Evolutionary conservation across 1,139 yeast species (phyloP).

Genomic region (Komagataea norvegica): DNA sequence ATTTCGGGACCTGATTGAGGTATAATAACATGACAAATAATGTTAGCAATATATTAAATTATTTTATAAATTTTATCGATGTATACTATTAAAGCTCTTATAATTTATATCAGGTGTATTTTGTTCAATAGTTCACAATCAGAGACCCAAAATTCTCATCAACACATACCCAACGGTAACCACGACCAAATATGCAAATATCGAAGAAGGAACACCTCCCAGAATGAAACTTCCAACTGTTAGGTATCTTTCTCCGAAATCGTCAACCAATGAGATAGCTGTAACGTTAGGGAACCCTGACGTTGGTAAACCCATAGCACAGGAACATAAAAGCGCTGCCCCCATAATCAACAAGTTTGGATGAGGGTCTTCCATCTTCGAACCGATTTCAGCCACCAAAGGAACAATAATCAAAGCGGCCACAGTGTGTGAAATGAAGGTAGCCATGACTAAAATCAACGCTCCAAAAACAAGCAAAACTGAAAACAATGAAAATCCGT

Average conservation of each 20-base stretch:
- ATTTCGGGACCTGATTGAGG: slow-evolving; percentile 58
- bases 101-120: neutral
- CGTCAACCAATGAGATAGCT: slow-evolving; percentile 89
- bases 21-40: neutral
- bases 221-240: slow-evolving; percentile 79
- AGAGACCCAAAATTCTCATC: slow-evolving; percentile 54
- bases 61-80: slow-evolving; percentile 22
- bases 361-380: slow-evolving; percentile 49
- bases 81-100: neutral
- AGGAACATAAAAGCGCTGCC: slow-evolving; percentile 78
- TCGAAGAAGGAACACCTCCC: slow-evolving; percentile 82
- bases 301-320: slow-evolving; percentile 95
- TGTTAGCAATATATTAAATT: neutral
- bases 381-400: slow-evolving; percentile 81
- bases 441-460: slow-evolving; percentile 76
- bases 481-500: slow-evolving; percentile 59
- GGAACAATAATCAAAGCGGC: slow-evolving; percentile 92
- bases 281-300: slow-evolving; percentile 97
- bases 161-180: slow-evolving; percentile 77
- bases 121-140: neutral
- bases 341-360: slow-evolving; percentile 68
- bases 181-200: slow-evolving; percentile 63
- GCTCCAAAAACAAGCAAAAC: slow-evolving; percentile 74
- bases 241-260: slow-evolving; percentile 79
- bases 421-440: slow-evolving; percentile 93